Evolutionary conservation across 495 filamentous ascomycete species (phyloP), one percentile per base, ranked within the genome.

Genomic region (Extremus antarcticus): DNA sequence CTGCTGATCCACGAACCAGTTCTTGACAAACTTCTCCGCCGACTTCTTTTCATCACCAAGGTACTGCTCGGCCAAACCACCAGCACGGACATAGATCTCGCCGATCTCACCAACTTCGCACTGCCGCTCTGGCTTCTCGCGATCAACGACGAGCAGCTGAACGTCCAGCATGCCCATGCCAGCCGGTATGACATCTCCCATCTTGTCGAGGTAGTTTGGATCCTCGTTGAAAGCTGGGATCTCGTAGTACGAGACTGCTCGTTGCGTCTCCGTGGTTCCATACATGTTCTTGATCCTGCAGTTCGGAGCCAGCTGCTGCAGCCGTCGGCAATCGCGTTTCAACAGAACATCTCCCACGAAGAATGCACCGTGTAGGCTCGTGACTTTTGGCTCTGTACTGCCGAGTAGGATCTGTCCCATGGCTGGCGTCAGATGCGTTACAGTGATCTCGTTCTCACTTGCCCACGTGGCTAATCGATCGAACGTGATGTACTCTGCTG

Each of bases 391-490:
- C 59, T 87, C 73, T 0, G 82, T 78, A 8, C 76, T 83, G 38
- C 91, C 92, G 25, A 94, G 85, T 0, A 98, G 74, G 50, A 98
- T 92, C 64, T 97, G 90, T 49, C 91, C 91, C 90, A 97, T 88
- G 38, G 90, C 92, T 4, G 92, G 92, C 0, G 92, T 98, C 16
- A 98, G 74, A 65, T 96, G 92, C 3, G 90, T 91, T 32, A 92
- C 83, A 16, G 87, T 95, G 15, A 86, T 81, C 50, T 77, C 71
- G 63, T 90, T 79, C 51, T 86, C 78, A 46, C 75, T 76, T 83
- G 96, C 90, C 92, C 92, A 96, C 62, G 94, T 87, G 1, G 88
- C 90, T 19, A 98, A 76, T 56, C 77, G 82, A 69, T 95, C 90
- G 63, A 95, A 86, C 48, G 84, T 79, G 39, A 98, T 98, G 62